Evolutionary conservation across 805 yeast genomes (phyloP), one percentile per base, ranked within the genome.

Genomic region (Starmerella apicola): DNA sequence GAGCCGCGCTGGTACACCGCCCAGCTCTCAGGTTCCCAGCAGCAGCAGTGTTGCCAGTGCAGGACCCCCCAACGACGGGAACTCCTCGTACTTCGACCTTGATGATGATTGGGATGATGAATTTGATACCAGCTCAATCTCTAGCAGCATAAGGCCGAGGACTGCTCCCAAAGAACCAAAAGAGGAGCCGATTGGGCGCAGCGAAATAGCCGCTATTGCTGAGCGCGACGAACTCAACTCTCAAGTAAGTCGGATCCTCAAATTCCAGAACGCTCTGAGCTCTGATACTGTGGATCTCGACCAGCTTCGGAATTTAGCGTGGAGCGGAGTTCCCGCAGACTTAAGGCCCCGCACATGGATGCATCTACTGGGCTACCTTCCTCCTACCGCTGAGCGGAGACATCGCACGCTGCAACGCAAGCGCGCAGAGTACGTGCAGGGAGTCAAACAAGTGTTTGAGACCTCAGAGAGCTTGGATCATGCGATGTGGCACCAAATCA

Each of bases 41-140:
- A 20, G n/a, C 13, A 17, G 26, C 17, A 5, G 21, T 19, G 38
- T 42, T 13, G 41, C 32, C 19, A 40, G 21, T 7, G 41, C 48
- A n/a, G 28, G 32, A 10, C 18, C 18, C 19, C 37, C 43, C 16
- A 22, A 26, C 22, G 50, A 40, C 31, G n/a, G n/a, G n/a, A 20
- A 34, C 10, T 59, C 58, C 42, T 35, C 60, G 41, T 79, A 78
- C 54, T 65, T 75, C 32, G 94, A 85, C 55, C 63, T 78, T 42
- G 95, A 85, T 56, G 94, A 81, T 51, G 95, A 84, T 59, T 85
- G 95, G 95, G 88, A 84, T 57, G 93, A 88, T 10, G 78, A 76
- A 32, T 76, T 71, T 40, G 74, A 70, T 30, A 25, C 43, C 5
- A 53, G 53, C 26, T 51, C 54, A 36, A 25, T 5, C 5, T 40